These are phyloP conservation scores for Lenzites betulinus DNA, from an alignment of 768 basidiomycete species.

Conservation along the genomic window DNA sequence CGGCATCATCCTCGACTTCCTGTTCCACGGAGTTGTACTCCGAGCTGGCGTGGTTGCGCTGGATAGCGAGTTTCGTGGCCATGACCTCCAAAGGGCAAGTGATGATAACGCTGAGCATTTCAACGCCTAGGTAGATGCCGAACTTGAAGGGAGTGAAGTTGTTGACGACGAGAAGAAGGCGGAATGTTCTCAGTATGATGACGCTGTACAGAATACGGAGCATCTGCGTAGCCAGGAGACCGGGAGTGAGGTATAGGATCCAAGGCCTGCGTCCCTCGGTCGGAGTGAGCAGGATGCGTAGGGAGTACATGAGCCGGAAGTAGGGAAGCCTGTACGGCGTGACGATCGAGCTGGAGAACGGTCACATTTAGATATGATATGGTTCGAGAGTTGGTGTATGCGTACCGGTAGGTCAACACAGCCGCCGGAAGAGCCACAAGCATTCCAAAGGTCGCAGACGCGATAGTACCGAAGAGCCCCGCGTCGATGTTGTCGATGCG, in stretches of 20 bases:
- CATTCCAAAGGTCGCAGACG: constrained; percentile 67
- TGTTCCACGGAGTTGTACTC: constrained; percentile 76
- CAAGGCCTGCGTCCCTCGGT: constrained; percentile 80
- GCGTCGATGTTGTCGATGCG: constrained; percentile 61
- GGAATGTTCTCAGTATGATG: constrained; percentile 43
- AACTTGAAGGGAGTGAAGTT: constrained; percentile 51
- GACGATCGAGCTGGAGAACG: constrained; percentile 63
- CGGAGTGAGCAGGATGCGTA: constrained; percentile 76
- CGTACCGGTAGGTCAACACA: constrained; percentile 77
- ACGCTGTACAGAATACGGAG: constrained; percentile 48
- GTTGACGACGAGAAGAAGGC: constrained; percentile 62
- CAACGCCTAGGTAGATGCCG: constrained; percentile 57
- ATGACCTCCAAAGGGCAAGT: constrained; percentile 83
- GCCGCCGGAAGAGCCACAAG: constrained; percentile 67
- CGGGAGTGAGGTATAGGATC: constrained; percentile 81
- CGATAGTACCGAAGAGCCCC: constrained; percentile 59
- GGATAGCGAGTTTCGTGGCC: constrained; percentile 74
- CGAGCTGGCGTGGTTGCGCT: constrained; percentile 77
- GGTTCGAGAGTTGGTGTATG: not conserved
- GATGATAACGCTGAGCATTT: constrained; percentile 55
- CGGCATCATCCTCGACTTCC: constrained; percentile 67
- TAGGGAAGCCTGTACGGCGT: constrained; percentile 79
- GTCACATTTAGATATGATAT: not conserved
- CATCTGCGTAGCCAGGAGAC: constrained; percentile 48
- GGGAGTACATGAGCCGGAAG: constrained; percentile 53